Base-by-base conservation (phyloP, 768 basidiomycete genomes). In the Boletus pseudopeckii region DNA sequence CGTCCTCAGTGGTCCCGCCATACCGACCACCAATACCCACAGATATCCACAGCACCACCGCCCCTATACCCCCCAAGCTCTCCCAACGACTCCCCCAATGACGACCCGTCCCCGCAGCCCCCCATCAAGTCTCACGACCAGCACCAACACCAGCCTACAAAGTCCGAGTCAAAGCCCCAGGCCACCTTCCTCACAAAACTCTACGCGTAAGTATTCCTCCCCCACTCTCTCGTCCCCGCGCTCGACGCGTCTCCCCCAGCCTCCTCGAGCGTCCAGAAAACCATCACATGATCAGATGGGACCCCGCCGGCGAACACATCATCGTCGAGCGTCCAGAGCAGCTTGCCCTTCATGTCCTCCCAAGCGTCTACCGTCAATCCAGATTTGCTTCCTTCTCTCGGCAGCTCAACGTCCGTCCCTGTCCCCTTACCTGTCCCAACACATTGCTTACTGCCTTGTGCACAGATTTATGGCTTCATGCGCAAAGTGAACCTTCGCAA, bases 251-350 rank as follows among this genome's bases (percentile, higher is more conserved):
- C 52, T 24, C 28, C 39, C 58, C 50, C 64, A 93, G 91, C 48
- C 85, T 93, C 46, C 84, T 93, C 67, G 92, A 93, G 71, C 86
- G 91, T 45, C 83, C 88, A 53, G 92, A 95, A 73, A 94, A 95
- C 72, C 90, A 94, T 63, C 90, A 93, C 71, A 95, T 96, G 89
- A 95, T 97, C 70, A 88, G 93, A 48, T 97, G 93, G 93, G 92
- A 94, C 68, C 86, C 88, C 15, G 85, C 86, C 20, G 94, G 93
- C 57, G 90, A 93, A 69, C 89, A 93, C 66, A 95, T 97, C 78
- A 92, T 97, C 72, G 93, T 97, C 51, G 93, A 95, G 67, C 78
- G 89, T 32, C 94, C 93, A 58, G 91, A 92, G 69, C 92, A 95
- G 70, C 86, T 97, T 54, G 93, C 93, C 3, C 82, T 93, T 52